Base-by-base conservation (phyloP, 495 filamentous ascomycete genomes). In the Penicillium verhagenii region DNA sequence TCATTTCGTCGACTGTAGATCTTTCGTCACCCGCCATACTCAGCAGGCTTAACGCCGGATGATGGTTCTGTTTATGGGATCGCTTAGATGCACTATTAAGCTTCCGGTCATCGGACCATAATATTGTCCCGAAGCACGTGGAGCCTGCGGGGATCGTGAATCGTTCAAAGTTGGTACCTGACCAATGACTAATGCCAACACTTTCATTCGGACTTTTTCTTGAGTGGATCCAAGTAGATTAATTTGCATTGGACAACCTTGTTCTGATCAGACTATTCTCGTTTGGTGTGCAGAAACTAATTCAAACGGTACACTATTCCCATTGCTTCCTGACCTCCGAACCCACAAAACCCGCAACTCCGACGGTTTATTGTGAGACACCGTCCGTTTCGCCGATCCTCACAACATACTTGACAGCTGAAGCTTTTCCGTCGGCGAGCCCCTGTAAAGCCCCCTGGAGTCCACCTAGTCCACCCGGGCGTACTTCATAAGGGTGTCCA, bases 321-420 rank as follows among this genome's bases (percentile, higher is more conserved):
- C 26, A 13, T 35, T 48, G 1, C 11, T 50, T 19, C 3, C 7
- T 37, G 21, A 50, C 14, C 10, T 35, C 29, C 29, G 33, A 11
- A 3, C 26, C 10, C n/a, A 18, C 16, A 31, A 45, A 10, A 26
- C 24, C 31, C 47, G 47, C 47, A n/a, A 10, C 1, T 16, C 31
- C 29, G 29, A 50, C 42, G 42, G 42, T 21, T 14, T 26, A 20
- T 6, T 20, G 29, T 14, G 14, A 19, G 20, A 52, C 23, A 19
- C 59, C 66, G 19, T 67, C 67, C 6, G 86, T 89, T 31, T 91
- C 86, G 40, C 58, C 81, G 68, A 91, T 82, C 26, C 83, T 67
- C 52, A 87, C 83, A 2, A 90, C 80, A 70, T 87, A 89, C 64
- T 91, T 91, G 0, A 82, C 72, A 14, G 78, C 87, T 50, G 80